phyloP scores from a whole-genome alignment of 129 eudicot genomes.

The Flaveria robusta region DNA sequence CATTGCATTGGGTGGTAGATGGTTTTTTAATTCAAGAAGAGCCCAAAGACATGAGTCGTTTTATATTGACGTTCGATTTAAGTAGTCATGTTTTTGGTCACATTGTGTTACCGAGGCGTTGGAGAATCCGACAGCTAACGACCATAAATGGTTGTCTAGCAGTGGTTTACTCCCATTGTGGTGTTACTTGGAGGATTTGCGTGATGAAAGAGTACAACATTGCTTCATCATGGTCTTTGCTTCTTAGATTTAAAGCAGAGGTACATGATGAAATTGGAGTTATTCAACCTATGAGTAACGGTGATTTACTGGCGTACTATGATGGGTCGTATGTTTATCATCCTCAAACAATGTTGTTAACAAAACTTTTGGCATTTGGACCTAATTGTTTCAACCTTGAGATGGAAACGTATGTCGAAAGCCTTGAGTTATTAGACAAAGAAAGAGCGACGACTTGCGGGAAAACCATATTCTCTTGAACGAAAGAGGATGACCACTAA shows the following conservation, averaged over 20 bases:
- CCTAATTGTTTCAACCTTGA: neutral
- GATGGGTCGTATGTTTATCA: neutral
- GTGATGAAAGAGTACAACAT: neutral
- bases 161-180: neutral
- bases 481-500: neutral
- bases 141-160: constrained; percentile 12
- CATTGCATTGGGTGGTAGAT: constrained; percentile 22
- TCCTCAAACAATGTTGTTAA: neutral
- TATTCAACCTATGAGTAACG: neutral
- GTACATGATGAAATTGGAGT: neutral
- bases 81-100: constrained; percentile 14
- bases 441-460: neutral
- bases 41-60: neutral
- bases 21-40: neutral
- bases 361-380: neutral
- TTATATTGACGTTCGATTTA: constrained; percentile 16
- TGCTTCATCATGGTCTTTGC: neutral
- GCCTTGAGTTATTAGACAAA: neutral
- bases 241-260: neutral
- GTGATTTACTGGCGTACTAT: neutral
- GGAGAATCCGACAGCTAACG: neutral
- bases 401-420: neutral
- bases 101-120: neutral
- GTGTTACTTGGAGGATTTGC: neutral
- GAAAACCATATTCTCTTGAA: neutral